Percentiles rank a stretch among this genome's conserved stretches.
Evolutionary conservation across 495 filamentous ascomycete genomes (phyloP).

Genomic region (Neurospora sp.): DNA sequence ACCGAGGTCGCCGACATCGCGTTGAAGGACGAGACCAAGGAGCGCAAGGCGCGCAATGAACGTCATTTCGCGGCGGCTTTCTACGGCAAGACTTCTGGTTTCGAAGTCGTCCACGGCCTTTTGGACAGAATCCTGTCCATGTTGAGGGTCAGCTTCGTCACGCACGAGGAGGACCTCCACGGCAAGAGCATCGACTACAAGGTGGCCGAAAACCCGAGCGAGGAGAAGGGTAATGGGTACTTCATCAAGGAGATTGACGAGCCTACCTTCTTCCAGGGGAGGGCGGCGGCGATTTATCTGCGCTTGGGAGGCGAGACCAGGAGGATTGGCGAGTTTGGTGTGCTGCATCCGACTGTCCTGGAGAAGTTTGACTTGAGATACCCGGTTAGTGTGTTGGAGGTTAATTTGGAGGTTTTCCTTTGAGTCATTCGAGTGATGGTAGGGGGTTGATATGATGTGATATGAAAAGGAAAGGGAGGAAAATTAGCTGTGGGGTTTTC

Average conservation of each 20-base stretch:
- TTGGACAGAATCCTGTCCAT: conserved; percentile 87
- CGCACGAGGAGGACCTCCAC: conserved; percentile 57
- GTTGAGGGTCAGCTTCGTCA: conserved; percentile 74
- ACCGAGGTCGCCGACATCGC: conserved; percentile 90
- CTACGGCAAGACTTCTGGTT: conserved; percentile 90
- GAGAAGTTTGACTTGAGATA: conserved; percentile 91
- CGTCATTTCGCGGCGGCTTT: conserved; percentile 90
- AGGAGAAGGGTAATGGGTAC: conserved; percentile 50
- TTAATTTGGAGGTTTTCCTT: conserved; percentile 93
- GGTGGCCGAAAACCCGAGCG: conserved; percentile 38
- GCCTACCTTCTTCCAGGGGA: conserved; percentile 81
- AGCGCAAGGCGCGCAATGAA: conserved; percentile 85
- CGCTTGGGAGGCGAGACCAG: conserved; percentile 57
- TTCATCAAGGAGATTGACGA: conserved; percentile 91
- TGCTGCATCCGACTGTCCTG: conserved; percentile 84
- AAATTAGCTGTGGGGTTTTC: no score
- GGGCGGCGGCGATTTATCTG: conserved; percentile 73
- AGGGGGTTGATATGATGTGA: no score
- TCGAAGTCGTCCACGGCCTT: conserved; percentile 92
- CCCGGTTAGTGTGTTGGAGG: conserved; percentile 88
- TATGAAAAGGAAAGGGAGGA: no score
- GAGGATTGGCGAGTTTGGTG: conserved; percentile 80
- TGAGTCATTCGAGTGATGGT: conserved; percentile 22
- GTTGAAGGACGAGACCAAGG: conserved; percentile 67
- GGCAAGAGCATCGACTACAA: conserved; percentile 38